phyloP scores from a whole-genome alignment of 1,284 basidiomycete genomes.

The Thecaphora thlaspeos region DNA sequence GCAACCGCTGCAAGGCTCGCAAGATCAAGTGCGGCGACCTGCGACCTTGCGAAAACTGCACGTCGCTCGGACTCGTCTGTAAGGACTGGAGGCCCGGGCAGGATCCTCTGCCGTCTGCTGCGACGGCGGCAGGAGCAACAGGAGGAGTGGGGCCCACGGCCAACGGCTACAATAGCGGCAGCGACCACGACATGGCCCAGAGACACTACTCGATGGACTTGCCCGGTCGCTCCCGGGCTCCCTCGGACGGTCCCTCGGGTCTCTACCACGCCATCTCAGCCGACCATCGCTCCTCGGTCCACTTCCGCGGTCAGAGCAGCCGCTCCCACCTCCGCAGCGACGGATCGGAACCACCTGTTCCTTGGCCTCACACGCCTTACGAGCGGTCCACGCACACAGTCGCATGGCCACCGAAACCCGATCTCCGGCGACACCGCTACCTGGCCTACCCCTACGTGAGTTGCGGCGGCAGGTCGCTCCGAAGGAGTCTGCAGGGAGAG shows the following conservation, averaged over 20 bases:
- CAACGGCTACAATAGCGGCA: too few relatives aligned
- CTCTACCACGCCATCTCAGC: background rate
- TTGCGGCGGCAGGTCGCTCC: background rate
- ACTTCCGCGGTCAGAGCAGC: too few relatives aligned
- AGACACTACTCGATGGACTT: too few relatives aligned
- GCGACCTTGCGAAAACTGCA: constrained; percentile 37
- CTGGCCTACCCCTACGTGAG: constrained; percentile 27
- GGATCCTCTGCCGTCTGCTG: constrained; percentile 11
- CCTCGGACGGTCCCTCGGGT: background rate
- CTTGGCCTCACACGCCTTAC: constrained; percentile 33
- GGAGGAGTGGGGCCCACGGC: too few relatives aligned
- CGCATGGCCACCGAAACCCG: constrained; percentile 32
- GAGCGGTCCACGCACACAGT: constrained; percentile 28
- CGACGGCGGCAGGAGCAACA: background rate
- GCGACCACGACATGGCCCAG: too few relatives aligned
- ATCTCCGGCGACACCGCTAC: constrained; percentile 27
- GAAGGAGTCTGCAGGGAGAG: too few relatives aligned
- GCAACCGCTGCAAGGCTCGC: constrained; percentile 39
- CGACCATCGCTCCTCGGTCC: too few relatives aligned
- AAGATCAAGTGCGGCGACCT: constrained; percentile 40
- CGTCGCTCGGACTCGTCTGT: constrained; percentile 26
- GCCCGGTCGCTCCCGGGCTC: background rate
- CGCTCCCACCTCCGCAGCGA: too few relatives aligned
- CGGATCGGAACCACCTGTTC: constrained; percentile 27
- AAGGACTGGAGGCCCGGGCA: constrained; percentile 36